Evolutionary conservation across 2,329 filamentous ascomycete species (phyloP).

Genomic region (Capronia epimyces): DNA sequence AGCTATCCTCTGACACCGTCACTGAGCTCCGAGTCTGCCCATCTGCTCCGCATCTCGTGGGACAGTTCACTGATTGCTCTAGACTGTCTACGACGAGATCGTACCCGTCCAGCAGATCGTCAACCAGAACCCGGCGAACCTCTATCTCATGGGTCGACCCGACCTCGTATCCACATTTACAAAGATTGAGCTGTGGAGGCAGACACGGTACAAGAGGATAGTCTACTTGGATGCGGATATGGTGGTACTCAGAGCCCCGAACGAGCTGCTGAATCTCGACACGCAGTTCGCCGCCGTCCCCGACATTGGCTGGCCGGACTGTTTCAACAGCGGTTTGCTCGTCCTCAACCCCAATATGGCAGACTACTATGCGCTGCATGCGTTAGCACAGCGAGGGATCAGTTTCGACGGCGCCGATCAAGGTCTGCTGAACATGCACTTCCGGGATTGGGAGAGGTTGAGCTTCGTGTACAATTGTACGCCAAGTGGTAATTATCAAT

Average conservation of each 20-base stretch:
- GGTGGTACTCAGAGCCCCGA: conserved; percentile 81
- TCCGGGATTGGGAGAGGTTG: conserved; percentile 75
- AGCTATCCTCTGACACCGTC: conserved; percentile 68
- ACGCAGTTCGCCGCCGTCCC: conserved; percentile 67
- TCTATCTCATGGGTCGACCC: conserved; percentile 83
- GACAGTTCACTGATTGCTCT: conserved; percentile 24
- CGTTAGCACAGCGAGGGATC: conserved; percentile 77
- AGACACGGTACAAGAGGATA: conserved; percentile 82
- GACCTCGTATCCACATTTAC: conserved; percentile 92
- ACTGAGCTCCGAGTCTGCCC: conserved; percentile 66
- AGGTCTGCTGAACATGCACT: conserved; percentile 91
- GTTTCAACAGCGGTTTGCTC: conserved; percentile 98
- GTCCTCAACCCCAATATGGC: conserved; percentile 78
- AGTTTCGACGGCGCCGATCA: conserved; percentile 98
- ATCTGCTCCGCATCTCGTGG: conserved; percentile 3
- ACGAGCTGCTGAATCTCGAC: conserved; percentile 75
- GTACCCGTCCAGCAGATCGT: conserved; percentile 76
- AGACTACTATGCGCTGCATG: conserved; percentile 78
- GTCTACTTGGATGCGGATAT: conserved; percentile 94
- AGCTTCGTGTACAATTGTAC: conserved; percentile 98
- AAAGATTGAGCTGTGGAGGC: conserved; percentile 91
- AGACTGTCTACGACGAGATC: conserved; percentile 82
- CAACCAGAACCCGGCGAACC: conserved; percentile 71
- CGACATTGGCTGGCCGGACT: conserved; percentile 95
- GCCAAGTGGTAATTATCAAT: conserved; percentile 94